phyloP scores from a whole-genome alignment of 345 rosid species.

The Rhizophora apiculata region DNA sequence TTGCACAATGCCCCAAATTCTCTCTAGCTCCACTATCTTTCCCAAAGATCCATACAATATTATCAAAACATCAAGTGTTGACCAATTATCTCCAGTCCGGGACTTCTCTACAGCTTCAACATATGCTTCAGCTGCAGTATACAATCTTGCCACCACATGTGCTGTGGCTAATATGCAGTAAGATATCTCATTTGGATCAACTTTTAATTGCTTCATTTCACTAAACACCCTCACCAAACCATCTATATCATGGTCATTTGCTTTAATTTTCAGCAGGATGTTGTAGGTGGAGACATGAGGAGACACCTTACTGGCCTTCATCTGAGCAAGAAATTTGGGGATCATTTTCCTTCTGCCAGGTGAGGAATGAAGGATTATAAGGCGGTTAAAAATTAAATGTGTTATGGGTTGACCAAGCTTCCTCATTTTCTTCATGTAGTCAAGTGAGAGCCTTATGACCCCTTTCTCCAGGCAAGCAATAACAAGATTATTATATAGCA shows the following conservation, averaged over 20 bases:
- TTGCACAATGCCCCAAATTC: slow-evolving; percentile 55
- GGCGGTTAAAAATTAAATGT: slow-evolving; percentile 72
- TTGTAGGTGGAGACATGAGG: slow-evolving; percentile 84
- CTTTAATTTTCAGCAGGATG: slow-evolving; percentile 89
- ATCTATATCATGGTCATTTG: slow-evolving; percentile 71
- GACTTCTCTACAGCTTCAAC: slow-evolving; percentile 72
- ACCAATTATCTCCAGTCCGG: slow-evolving; percentile 74
- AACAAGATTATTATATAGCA: slow-evolving; percentile 82
- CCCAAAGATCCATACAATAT: slow-evolving; percentile 68
- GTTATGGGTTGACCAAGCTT: slow-evolving; percentile 71
- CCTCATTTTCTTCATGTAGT: slow-evolving; percentile 93
- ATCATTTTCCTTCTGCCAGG: slow-evolving; percentile 60
- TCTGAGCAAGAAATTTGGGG: slow-evolving; percentile 66
- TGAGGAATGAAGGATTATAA: slow-evolving; percentile 71
- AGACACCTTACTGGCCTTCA: slow-evolving; percentile 80
- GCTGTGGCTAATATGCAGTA: slow-evolving; percentile 83
- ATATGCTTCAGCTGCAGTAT: slow-evolving; percentile 70
- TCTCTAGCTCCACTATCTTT: slow-evolving; percentile 57
- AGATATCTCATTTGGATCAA: slow-evolving; percentile 78
- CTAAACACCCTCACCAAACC: slow-evolving; percentile 56
- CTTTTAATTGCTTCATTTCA: slow-evolving; percentile 54
- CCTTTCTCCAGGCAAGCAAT: slow-evolving; percentile 84
- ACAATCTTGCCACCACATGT: slow-evolving; percentile 80
- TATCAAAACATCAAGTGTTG: slow-evolving; percentile 73
- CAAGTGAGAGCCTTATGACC: slow-evolving; percentile 62